Base-by-base conservation (phyloP, 331 rosid genomes). In the Acacia concinna region DNA sequence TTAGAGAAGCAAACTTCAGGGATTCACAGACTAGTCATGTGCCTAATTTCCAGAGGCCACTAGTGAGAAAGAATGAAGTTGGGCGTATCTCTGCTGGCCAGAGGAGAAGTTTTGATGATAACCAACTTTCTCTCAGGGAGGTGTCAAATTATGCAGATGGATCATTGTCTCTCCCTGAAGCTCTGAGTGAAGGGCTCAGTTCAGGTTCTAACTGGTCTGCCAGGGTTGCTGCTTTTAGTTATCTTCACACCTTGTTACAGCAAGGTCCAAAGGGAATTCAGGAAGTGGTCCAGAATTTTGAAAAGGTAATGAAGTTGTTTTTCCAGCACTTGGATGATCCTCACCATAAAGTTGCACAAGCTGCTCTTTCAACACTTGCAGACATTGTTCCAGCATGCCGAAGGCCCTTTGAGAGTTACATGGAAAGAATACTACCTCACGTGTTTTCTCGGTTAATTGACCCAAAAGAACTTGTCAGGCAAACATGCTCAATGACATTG, bases 281-380 rank as follows among this genome's bases (percentile, higher is more conserved):
- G 83, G 99, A 96, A 87, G 95, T 91, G 66, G 71, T 88, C 74
- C 99, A 91, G 84, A 86, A 84, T 86, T 96, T 96, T 85, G 99
- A 96, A 91, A 96, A 96, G 92, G 97, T 93, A 27, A 96, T 93
- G 98, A 96, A 96, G 89, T 86, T 96, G 82, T 96, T 93, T 87
- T 96, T 96, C 87, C 98, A 90, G 87, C 98, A 96, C 82, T 84
- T 96, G 90, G 98, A 96, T 82, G 98, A 96, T 81, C 99, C 98
- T 80, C 99, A 96, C 83, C 97, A 96, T 77, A 96, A 96, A 90
- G 92, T 96, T 83, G 98, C 99, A 35, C 99, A 96, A 83, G 98
- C 98, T 76, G 97, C 98, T 78, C 98, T 96, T 79, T 87, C 94
- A 71, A 89, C 99, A 31, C 97, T 96, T 13, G 94, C 94, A 17